Conservation (phyloP, 106 monocot genomes). For the Iris macrosiphon region DNA sequence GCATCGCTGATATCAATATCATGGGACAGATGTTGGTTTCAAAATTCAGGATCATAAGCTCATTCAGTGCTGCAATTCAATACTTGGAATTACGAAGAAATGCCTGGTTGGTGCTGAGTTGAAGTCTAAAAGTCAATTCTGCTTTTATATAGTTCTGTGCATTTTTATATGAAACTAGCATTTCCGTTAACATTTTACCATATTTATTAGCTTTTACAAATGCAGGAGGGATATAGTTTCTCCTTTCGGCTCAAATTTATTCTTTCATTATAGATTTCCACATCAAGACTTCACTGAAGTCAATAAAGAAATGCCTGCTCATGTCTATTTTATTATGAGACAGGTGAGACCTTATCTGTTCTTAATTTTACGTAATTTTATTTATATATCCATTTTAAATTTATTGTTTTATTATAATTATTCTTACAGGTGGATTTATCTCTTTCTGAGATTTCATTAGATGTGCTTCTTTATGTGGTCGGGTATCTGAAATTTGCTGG, state of each 20-base stretch:
- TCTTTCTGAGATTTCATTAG: slow-evolving; percentile 56
- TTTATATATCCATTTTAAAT: background rate
- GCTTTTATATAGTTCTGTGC: background rate
- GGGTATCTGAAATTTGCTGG: slow-evolving; percentile 62
- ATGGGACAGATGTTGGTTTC: slow-evolving; percentile 40
- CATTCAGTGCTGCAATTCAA: slow-evolving; percentile 26
- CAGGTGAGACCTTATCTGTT: slow-evolving; percentile 38
- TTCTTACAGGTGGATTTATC: slow-evolving; percentile 55
- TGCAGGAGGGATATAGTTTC: slow-evolving; percentile 72
- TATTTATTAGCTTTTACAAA: slow-evolving; percentile 3
- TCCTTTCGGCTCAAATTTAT: slow-evolving; percentile 41
- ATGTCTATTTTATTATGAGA: slow-evolving; percentile 36
- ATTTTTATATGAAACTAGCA: background rate
- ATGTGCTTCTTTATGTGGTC: slow-evolving; percentile 59
- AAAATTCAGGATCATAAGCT: slow-evolving; percentile 62
- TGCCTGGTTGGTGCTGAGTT: slow-evolving; percentile 43
- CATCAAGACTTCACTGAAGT: slow-evolving; percentile 11
- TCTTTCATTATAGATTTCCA: slow-evolving; percentile 45
- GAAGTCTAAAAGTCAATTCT: background rate
- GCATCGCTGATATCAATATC: slow-evolving; percentile 33
- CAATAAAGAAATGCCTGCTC: slow-evolving; percentile 31
- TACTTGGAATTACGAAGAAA: slow-evolving; percentile 53
- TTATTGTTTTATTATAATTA: background rate
- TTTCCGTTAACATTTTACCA: background rate
- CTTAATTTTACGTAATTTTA: slow-evolving; percentile 1